Evolutionary conservation across 257 asterid genomes (phyloP), one percentile per base, ranked within the genome.

Genomic region (Plantago ovata): DNA sequence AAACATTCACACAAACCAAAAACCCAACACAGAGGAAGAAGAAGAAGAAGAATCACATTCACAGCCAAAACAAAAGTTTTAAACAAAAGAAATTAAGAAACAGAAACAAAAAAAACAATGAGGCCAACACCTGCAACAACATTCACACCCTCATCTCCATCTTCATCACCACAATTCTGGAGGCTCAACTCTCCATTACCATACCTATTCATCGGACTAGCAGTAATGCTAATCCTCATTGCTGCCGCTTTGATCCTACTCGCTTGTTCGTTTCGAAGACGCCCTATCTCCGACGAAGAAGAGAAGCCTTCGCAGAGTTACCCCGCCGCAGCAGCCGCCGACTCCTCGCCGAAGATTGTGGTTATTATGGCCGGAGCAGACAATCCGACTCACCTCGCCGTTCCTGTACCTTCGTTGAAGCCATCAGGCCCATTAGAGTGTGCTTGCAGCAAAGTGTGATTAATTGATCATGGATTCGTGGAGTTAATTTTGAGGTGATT

Each of bases 331-430:
- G 11, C 70, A 38, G 44, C 38, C 19, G 15, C 16, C 16, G 69
- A 69, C 33, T 52, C 13, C 59, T 19, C 73, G 42, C 91, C 95
- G 7, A 84, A 78, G 64, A 67, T 89, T 23, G 78, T 85, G 16
- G 95, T 83, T 50, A 69, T 85, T 54, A 79, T 89, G 94, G 89
- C 97, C 67, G 97, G 97, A 2, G 85, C 73, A 13, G 80, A 81
- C 1, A 85, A 85, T 21, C 94, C 97, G 1, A 65, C 87, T 0
- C 87, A 65, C 33, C 67, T 85, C 53, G 95, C 94, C 0, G 47
- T 83, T n/a, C 94, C 95, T 3, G 7, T 61, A 9, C 59, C 80
- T 2, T 53, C 74, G 32, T 36, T 67, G 14, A n/a, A 32, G 7
- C 14, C 69, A 1, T 7, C 62, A 10, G 13, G 21, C 4, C 14